Base-by-base conservation (phyloP, 805 yeast species). In the Lipomyces japonicus region DNA sequence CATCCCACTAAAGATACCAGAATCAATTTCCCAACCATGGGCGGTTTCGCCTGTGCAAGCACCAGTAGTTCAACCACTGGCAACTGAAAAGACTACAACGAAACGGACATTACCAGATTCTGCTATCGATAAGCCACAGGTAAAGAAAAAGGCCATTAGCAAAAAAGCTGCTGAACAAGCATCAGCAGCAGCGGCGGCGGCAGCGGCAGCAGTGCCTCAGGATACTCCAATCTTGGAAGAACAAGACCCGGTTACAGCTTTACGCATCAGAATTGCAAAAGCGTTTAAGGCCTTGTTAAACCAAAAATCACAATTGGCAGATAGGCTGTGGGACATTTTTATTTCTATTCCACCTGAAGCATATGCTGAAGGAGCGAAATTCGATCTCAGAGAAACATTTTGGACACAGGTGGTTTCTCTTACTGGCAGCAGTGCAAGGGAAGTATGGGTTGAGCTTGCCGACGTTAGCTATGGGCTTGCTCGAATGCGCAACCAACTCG, bases 401-500 rank as follows among this genome's bases (percentile, higher is more conserved):
- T 32, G 44, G 19, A 26, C 43, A 7, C 60, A 48, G 21, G 42
- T 53, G 16, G 14, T 36, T 5, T 32, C 44, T 4, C 24, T 50
- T 9, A 38, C 53, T 12, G 53, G 50, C 4, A 36, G 44, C n/a
- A 44, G 22, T 3, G 40, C 37, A 21, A 28, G 30, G 14, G 52
- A 51, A 9, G 9, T 59, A 10, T 59, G 62, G 62, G 28, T 32
- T 10, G 37, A 19, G 19, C 28, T 58, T 38, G 49, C 50, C 3
- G 39, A 23, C 9, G n/a, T 12, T 19, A 14, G 19, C 7, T 58
- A 54, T 35, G 45, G 51, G 24, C 44, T 59, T 7, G 62, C 62
- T 1, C 60, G 62, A 4, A 18, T 59, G 18, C 47, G 62, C 12
- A 59, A 59, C 32, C 56, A 61, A 62, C 42, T 59, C 10, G 56